Conservation (phyloP, 2,329 filamentous ascomycete species). For the Xenosphaeropsis pyriputrescens region DNA sequence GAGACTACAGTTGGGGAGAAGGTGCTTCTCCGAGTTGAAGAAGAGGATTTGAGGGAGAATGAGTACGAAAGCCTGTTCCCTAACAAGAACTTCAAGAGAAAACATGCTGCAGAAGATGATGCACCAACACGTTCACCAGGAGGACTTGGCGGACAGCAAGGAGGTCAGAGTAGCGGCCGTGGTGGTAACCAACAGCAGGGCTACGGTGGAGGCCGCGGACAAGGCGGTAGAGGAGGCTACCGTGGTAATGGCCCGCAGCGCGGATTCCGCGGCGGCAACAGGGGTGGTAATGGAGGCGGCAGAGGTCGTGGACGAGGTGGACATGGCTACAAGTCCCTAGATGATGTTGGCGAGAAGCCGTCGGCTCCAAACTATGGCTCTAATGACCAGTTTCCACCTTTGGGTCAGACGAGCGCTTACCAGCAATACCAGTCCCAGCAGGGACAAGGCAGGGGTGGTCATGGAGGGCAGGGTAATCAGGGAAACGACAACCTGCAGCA, state of each 20-base stretch:
- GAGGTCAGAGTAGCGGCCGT: slow-evolving; percentile 18
- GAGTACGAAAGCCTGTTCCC: slow-evolving; percentile 48
- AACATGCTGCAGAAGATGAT: slow-evolving; percentile 43
- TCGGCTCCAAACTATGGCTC: slow-evolving; percentile 21
- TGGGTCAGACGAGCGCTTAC: not conserved
- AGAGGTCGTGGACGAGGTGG: slow-evolving; percentile 27
- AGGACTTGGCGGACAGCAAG: slow-evolving; percentile 16
- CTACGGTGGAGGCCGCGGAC: slow-evolving; percentile 18
- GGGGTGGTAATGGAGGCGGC: slow-evolving; percentile 19
- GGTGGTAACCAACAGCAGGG: slow-evolving; percentile 17
- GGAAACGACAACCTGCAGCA: too few species aligned
- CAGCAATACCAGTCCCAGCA: too few species aligned
- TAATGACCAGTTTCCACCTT: slow-evolving; percentile 18
- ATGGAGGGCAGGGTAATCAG: too few species aligned
- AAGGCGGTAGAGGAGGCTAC: slow-evolving; percentile 15
- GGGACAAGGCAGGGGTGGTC: too few species aligned
- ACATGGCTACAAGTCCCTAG: slow-evolving; percentile 48
- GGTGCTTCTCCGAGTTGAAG: slow-evolving; percentile 66
- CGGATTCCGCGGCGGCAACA: slow-evolving; percentile 19
- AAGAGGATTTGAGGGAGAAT: slow-evolving; percentile 46
- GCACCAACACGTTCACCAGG: slow-evolving; percentile 10
- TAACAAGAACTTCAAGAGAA: slow-evolving; percentile 45
- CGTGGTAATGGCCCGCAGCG: slow-evolving; percentile 27
- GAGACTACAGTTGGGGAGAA: slow-evolving; percentile 81
- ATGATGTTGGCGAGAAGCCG: slow-evolving; percentile 40